A percentile compares a stretch with the other conserved stretches of the same genome.
phyloP scores from a whole-genome alignment of 495 filamentous ascomycete species.

The Xylaria cubensis region DNA sequence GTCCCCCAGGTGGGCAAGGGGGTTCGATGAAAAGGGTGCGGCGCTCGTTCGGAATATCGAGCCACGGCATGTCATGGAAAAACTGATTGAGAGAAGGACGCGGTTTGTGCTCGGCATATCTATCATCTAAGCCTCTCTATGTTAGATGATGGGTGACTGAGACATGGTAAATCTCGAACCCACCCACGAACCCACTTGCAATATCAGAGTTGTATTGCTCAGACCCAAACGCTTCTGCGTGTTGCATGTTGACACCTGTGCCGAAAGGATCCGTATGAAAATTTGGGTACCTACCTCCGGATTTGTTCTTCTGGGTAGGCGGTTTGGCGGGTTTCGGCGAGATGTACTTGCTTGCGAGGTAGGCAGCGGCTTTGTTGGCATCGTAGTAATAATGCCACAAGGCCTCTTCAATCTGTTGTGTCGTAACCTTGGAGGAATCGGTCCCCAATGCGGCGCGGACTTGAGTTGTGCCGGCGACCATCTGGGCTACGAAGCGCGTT shows the following conservation, averaged over 20 bases:
- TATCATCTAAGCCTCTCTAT: slow-evolving; percentile 25
- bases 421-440: slow-evolving; percentile 60
- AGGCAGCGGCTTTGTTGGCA: slow-evolving; percentile 79
- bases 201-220: background rate
- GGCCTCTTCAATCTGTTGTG: slow-evolving; percentile 81
- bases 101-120: slow-evolving; percentile 34
- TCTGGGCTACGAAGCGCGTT: slow-evolving; percentile 44
- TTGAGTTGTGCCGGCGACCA: slow-evolving; percentile 61
- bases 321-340: slow-evolving; percentile 45
- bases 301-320: slow-evolving; percentile 40
- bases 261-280: slow-evolving; percentile 34
- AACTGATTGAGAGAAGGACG: slow-evolving; percentile 51
- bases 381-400: slow-evolving; percentile 98
- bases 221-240: slow-evolving; percentile 10
- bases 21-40: slow-evolving; percentile 72
- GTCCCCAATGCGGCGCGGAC: slow-evolving; percentile 62
- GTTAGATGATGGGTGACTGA: slow-evolving; percentile 28
- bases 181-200: slow-evolving; percentile 17
- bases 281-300: slow-evolving; percentile 58
- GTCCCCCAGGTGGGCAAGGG: slow-evolving; percentile 63
- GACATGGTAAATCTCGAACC: background rate
- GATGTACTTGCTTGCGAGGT: slow-evolving; percentile 69
- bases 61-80: slow-evolving; percentile 88
- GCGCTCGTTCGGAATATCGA: slow-evolving; percentile 73
- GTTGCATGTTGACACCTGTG: slow-evolving; percentile 16